phyloP scores from a whole-genome alignment of 2,329 filamentous ascomycete genomes.

The Botryotinia calthae region DNA sequence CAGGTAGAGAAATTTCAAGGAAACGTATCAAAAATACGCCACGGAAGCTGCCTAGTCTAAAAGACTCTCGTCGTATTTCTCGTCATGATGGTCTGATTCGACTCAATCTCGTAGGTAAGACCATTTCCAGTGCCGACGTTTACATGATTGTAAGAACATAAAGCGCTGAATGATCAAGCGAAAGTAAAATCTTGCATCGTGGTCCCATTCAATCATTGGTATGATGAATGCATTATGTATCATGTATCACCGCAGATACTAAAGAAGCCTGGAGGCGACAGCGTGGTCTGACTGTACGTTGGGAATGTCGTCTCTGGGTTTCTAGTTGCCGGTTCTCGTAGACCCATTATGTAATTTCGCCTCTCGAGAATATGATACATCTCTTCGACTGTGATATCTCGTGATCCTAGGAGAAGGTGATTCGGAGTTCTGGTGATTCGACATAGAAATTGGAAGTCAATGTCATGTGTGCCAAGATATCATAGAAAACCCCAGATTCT shows the following conservation, averaged over 20 bases:
- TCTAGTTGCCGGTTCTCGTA: constrained; percentile 4
- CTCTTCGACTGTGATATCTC: neutral
- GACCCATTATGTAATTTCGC: constrained; percentile 12
- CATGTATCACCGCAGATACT: constrained; percentile 15
- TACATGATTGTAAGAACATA: neutral
- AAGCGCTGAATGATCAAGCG: constrained; percentile 15
- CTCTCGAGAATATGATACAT: neutral
- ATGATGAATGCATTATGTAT: constrained; percentile 17
- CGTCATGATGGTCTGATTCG: neutral
- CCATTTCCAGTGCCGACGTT: constrained; percentile 11
- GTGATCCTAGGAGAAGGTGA: neutral
- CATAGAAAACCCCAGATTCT: constrained; percentile 4
- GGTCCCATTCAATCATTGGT: constrained; percentile 12
- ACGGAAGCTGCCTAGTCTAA: neutral
- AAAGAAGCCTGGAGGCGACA: neutral
- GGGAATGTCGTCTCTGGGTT: constrained; percentile 7
- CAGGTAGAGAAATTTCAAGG: neutral
- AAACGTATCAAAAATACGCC: neutral
- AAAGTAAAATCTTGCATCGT: constrained; percentile 8
- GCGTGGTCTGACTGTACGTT: constrained; percentile 9
- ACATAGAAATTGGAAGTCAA: neutral
- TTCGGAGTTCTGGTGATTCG: neutral
- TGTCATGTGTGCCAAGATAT: constrained; percentile 16
- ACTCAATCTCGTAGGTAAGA: neutral
- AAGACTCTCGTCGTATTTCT: neutral